Base-by-base conservation (phyloP, 202 grass and related monocot genomes). In the Zoysia matrella region DNA sequence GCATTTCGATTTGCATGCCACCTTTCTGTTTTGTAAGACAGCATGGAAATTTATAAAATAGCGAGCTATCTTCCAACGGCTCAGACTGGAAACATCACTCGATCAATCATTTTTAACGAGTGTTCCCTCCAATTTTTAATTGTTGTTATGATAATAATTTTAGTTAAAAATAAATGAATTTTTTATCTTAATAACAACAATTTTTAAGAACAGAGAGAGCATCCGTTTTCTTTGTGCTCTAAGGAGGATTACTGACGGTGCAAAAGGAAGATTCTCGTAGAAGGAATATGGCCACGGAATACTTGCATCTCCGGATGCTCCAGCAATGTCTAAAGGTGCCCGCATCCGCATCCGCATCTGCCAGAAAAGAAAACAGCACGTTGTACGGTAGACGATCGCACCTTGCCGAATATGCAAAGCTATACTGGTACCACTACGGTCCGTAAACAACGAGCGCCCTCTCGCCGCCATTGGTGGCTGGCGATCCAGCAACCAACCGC, bases 371-470 rank as follows among this genome's bases (percentile, higher is more conserved):
- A 36, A 36, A 36, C 30, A 36, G 30, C 57, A 60, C 57, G 57
- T 22, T 30, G 7, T 30, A 60, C 15, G 30, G 30, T 6, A 18
- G 14, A 36, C 30, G 30, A 36, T 36, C 30, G 30, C 0, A 58
- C 16, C 56, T 60, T 18, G 56, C 57, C 57, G 57, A 30, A 60
- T 60, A 60, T 60, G 57, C 57, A 60, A 60, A 60, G 57, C 57
- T 60, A 60, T 18, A 7, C 1, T 14, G 15, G 30, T 36, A 36
- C 56, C 57, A 60, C 57, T 60, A 60, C 7, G n/a, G 57, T 60
- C 16, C 57, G 16, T 30, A 15, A 3, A 57, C 5, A 15, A 36
- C 22, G 8, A 40, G 3, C 60, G 8, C 5, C 56, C 56, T 58
- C n/a, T 40, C 56, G 56, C 56, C 30, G 60, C 22, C 60, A 39